A percentile compares a stretch with the other conserved stretches of the same genome.
Evolutionary conservation across 768 basidiomycete species (phyloP).

Genomic region (Infundibulicybe gibba): DNA sequence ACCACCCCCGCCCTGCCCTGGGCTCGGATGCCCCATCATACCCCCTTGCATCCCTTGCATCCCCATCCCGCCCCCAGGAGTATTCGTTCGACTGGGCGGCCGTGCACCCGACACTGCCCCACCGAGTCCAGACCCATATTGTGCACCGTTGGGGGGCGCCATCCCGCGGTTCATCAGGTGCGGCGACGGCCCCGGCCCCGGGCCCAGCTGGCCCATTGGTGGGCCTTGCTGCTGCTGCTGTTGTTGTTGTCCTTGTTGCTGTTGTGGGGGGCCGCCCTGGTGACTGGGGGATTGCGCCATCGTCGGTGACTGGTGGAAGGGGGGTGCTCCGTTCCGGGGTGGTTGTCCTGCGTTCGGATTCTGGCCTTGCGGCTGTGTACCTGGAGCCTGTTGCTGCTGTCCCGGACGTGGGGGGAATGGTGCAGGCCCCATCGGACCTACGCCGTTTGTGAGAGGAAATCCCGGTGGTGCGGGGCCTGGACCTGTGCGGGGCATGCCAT

Average conservation of each 20-base stretch:
- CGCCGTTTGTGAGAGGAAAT: constrained; percentile 4
- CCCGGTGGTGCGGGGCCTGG: neutral
- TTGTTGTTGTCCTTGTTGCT: neutral
- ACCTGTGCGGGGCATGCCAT: constrained; percentile 2
- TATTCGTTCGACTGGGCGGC: constrained; percentile 59
- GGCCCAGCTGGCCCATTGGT: constrained; percentile 43
- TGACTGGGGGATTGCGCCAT: too few relatives aligned
- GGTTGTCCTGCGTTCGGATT: too few relatives aligned
- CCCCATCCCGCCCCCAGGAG: too few relatives aligned
- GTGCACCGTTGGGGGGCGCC: constrained; percentile 44
- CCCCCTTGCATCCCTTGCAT: too few relatives aligned
- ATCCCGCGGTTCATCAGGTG: constrained; percentile 43
- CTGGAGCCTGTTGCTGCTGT: too few relatives aligned
- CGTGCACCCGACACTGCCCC: constrained; percentile 27
- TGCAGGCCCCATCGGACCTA: constrained; percentile 2
- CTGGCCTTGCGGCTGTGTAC: too few relatives aligned
- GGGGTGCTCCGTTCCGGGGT: too few relatives aligned
- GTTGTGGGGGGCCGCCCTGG: neutral
- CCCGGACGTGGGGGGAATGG: too few relatives aligned
- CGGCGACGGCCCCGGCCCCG: constrained; percentile 37
- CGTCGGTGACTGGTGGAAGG: too few relatives aligned
- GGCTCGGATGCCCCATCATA: constrained; percentile 8
- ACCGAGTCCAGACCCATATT: constrained; percentile 28
- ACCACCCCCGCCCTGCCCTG: constrained; percentile 12
- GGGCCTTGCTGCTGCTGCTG: too few relatives aligned